Conservation (phyloP, 164 flowering plant genomes). For the Magnolia changhungtana region DNA sequence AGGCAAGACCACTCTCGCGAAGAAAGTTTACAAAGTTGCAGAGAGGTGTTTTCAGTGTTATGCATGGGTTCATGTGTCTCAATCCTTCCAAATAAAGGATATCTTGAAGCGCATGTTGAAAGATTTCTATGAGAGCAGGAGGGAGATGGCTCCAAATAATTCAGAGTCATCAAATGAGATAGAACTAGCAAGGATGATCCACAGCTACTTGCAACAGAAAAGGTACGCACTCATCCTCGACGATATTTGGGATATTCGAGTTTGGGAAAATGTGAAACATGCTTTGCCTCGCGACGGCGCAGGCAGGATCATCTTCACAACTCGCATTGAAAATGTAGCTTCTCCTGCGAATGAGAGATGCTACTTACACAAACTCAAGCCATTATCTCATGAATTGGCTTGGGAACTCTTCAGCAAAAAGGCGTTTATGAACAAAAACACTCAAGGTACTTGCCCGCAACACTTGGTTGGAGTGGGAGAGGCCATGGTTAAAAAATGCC, state of each 20-base stretch:
- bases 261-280: conserved; percentile 36
- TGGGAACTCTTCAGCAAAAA: not conserved
- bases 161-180: not conserved
- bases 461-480: not conserved
- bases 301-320: conserved; percentile 38
- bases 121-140: not conserved
- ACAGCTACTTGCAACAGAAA: conserved; percentile 27
- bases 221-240: conserved; percentile 46
- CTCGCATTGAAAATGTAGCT: conserved; percentile 17
- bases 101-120: not conserved
- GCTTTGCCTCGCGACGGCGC: conserved; percentile 38
- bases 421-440: not conserved
- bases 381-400: not conserved
- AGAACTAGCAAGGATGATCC: conserved; percentile 33
- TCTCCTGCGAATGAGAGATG: not conserved
- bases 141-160: not conserved
- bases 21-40: not conserved
- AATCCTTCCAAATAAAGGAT: not conserved
- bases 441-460: not conserved
- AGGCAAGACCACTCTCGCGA: not conserved
- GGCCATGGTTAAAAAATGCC: conserved; percentile 1
- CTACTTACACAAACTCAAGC: not conserved
- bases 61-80: not conserved
- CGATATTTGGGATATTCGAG: conserved; percentile 39
- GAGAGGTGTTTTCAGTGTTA: not conserved